Evolutionary conservation across 2,329 filamentous ascomycete species (phyloP), one percentile per base, ranked within the genome.

Genomic region (Penicillium palitans): DNA sequence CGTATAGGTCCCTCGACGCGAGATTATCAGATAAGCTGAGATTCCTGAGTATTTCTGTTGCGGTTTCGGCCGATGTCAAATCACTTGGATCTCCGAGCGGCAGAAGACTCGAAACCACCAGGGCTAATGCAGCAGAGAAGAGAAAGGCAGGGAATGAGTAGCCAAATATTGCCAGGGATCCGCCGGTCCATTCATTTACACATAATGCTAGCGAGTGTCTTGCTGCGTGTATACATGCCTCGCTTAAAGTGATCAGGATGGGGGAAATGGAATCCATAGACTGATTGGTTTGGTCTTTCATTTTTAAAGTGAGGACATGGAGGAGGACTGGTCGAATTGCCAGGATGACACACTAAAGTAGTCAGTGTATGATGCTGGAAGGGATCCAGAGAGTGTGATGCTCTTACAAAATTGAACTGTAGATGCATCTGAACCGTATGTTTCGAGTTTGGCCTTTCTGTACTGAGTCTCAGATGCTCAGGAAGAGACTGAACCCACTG

Each of bases 311-410:
- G 15, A 74, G 67, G 10, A 70, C 57, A 56, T 74, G 66, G 15
- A 74, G 64, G 15, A 74, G 59, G 12, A 73, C 71, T n/a, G 72
- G 70, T 24, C 72, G 62, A 17, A 71, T 73, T 0, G 72, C 68
- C 33, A 73, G 55, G 10, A 73, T 72, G 0, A 74, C 69, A 56
- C 73, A 76, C 67, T 68, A 31, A 5, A n/a, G 15, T 33, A n/a
- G 10, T 57, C 42, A 62, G 55, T 24, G 9, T 37, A 25, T 33
- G n/a, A 6, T 12, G 15, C 24, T 19, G 10, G 24, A 41, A n/a
- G 17, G 10, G 41, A 25, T 17, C 27, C n/a, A 50, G 46, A n/a
- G 15, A n/a, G 50, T 25, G n/a, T 29, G 4, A 8, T 45, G 24
- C 24, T 59, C 57, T 19, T 46, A 70, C 68, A 61, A 73, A 67